These are phyloP conservation scores for Aleurites moluccanus DNA, from an alignment of 441 rosid genomes.

Conservation along the genomic window DNA sequence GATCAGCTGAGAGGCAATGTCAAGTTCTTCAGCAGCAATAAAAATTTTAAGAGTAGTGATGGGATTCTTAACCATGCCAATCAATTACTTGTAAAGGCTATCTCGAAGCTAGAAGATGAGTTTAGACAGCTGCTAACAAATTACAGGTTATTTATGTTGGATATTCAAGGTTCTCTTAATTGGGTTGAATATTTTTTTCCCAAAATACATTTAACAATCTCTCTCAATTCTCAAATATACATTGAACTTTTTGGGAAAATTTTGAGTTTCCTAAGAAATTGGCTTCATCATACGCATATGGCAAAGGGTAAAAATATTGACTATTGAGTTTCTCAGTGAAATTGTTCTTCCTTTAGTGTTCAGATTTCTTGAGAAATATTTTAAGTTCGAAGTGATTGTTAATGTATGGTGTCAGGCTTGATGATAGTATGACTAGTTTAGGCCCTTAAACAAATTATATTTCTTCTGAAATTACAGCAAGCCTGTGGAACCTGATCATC, in stretches of 20 bases:
- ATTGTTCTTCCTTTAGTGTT: no score
- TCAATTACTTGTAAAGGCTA: constrained; percentile 69
- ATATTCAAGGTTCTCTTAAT: background rate
- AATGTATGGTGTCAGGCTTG: background rate
- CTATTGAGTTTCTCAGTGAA: no score
- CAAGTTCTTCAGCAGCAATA: constrained; percentile 62
- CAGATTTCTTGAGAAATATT: background rate
- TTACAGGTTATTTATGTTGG: constrained; percentile 59
- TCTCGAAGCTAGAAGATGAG: constrained; percentile 91
- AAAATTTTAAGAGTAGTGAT: constrained; percentile 55
- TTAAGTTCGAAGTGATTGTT: background rate
- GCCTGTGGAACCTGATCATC: constrained; percentile 88
- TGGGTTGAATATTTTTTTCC: background rate
- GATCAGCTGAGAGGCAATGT: constrained; percentile 69
- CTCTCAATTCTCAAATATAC: background rate
- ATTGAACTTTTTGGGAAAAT: background rate
- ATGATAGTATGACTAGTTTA: background rate
- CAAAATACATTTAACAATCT: background rate
- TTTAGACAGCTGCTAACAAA: constrained; percentile 67
- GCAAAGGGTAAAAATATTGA: no score
- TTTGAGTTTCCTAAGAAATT: background rate
- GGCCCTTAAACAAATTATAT: constrained; percentile 12
- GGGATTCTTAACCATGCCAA: constrained; percentile 71
- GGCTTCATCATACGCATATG: background rate
- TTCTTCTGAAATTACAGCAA: constrained; percentile 53